Evolutionary conservation across 2,329 filamentous ascomycete species (phyloP).

Genomic region (Fusarium sp.): DNA sequence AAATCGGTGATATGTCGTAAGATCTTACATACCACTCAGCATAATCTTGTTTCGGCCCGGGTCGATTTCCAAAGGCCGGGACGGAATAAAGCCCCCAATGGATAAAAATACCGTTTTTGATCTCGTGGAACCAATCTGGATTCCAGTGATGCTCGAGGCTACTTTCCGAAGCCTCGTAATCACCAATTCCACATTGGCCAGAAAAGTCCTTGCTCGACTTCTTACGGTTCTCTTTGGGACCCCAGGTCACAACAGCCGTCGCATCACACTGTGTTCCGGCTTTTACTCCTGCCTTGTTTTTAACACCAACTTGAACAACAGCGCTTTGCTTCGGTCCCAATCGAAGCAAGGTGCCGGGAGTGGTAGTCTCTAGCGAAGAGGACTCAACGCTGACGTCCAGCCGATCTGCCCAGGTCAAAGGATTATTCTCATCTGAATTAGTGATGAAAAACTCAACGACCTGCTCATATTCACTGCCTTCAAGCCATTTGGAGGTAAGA

Average conservation of each 20-base stretch:
- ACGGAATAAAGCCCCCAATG: not conserved
- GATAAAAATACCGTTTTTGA: not conserved
- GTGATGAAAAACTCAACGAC: not conserved
- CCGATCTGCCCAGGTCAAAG: fast-evolving
- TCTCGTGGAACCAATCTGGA: not conserved
- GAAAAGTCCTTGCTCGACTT: not conserved
- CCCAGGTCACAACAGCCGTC: not conserved
- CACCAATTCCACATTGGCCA: not conserved
- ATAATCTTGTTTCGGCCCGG: not conserved
- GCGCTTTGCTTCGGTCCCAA: not conserved
- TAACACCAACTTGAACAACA: not conserved
- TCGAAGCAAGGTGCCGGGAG: not conserved
- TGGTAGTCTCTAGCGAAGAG: not conserved
- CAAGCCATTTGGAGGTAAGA: not conserved
- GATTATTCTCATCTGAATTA: not conserved
- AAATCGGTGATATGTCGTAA: fast-evolving
- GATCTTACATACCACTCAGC: not conserved
- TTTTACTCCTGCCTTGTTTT: not conserved
- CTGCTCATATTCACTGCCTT: not conserved
- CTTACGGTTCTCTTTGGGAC: not conserved
- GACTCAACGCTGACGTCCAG: not conserved
- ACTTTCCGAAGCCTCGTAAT: not conserved
- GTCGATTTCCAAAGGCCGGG: not conserved
- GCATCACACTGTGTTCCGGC: not conserved
- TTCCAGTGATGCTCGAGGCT: not conserved